Conservation (phyloP, 73 alveolate genomes). For the Halteria grandinella region DNA sequence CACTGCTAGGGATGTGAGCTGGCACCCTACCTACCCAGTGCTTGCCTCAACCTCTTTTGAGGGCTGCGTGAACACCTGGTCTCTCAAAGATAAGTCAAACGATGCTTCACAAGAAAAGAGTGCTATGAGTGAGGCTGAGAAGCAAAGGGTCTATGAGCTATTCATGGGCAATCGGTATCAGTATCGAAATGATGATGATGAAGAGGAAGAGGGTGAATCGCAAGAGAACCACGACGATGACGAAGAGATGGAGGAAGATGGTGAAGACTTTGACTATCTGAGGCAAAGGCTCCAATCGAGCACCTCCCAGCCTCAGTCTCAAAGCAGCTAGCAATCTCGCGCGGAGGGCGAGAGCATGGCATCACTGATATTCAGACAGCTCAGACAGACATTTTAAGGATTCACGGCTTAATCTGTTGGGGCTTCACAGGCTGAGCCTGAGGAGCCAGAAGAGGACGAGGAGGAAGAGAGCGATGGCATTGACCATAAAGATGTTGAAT, state of each 20-base stretch:
- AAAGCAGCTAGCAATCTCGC: too few species aligned
- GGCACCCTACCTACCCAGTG: slow-evolving; percentile 82
- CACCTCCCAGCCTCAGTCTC: too few species aligned
- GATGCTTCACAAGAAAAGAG: neutral
- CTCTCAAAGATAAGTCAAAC: slow-evolving; percentile 8
- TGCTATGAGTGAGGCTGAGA: neutral
- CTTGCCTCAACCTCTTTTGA: slow-evolving; percentile 68
- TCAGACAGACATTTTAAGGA: too few species aligned
- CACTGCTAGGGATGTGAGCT: slow-evolving; percentile 76
- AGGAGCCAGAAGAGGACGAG: too few species aligned
- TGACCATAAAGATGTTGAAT: too few species aligned
- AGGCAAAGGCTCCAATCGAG: too few species aligned
- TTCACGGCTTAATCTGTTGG: too few species aligned
- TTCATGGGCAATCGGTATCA: neutral
- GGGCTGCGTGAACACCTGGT: slow-evolving; percentile 45
- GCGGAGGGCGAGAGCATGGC: too few species aligned
- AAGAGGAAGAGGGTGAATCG: slow-evolving; percentile 1
- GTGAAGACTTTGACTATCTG: too few species aligned
- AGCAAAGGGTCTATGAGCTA: neutral
- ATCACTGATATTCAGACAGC: too few species aligned
- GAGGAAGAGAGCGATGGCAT: too few species aligned
- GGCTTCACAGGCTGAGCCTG: too few species aligned
- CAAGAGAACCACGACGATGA: neutral
- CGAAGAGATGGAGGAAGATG: slow-evolving; percentile 27
- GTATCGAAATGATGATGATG: neutral